Evolutionary conservation across 306 rosid genomes (phyloP), one percentile per base, ranked within the genome.

Genomic region (Arachis stenosperma): DNA sequence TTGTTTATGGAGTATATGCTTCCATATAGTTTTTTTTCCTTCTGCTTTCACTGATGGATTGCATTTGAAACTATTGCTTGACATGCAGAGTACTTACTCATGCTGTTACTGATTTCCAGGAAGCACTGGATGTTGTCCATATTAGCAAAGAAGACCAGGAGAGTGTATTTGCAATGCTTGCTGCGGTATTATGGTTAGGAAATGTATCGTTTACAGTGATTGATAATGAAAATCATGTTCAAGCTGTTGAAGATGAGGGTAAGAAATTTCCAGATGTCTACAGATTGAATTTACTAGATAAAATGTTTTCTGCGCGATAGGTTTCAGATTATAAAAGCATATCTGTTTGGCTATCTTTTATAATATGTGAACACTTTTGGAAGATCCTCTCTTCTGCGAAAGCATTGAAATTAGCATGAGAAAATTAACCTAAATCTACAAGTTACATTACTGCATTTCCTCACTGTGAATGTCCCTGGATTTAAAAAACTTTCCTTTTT

Each of bases 111-210:
- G 14, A 68, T 77, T 79, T 84, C 81, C 64, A 95, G 99, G 99
- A 95, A 82, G 99, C 99, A 69, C 73, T 95, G 77, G 96, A 88
- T 82, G 88, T 95, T 76, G 97, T 94, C 77, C 99, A 94, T 78
- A 79, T 95, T 64, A 82, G 90, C 84, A 84, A 95, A 79, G 93
- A 78, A 79, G 93, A 95, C 72, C 98, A 91, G 82, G 87, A 88
- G 61, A 86, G 81, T 86, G 96, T 95, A 75, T 95, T 95, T 90
- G 96, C 99, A 64, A 91, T 95, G 99, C 90, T 95, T 81, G 91
- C 98, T 82, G 99, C 99, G 57, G 97, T 95, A n/a, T 85, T 95
- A 68, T 95, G 99, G 99, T 83, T 95, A 36, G 99, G 99, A 86
- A 84, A 95, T 80, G 78, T 91, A 72, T 86, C 96, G 30, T 95